These are phyloP conservation scores for Pontederia crassipes DNA, from an alignment of 176 grass and related monocot genomes.

Conservation along the genomic window DNA sequence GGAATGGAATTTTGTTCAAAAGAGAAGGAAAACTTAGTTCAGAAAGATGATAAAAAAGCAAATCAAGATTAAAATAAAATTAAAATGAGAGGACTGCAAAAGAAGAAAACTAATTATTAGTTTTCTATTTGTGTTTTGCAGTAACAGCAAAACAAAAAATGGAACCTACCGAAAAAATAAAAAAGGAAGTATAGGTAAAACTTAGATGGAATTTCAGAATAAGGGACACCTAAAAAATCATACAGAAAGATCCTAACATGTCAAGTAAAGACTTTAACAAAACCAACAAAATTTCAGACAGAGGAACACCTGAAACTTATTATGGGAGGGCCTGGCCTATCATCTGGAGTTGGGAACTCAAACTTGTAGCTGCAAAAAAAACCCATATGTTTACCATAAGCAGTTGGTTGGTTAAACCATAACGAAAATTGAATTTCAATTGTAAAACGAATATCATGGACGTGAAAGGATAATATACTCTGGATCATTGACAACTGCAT, in stretches of 20 bases:
- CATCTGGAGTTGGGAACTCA: constrained; percentile 94
- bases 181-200: too few species aligned
- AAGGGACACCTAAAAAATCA: neutral
- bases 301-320: constrained; percentile 91
- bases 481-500: constrained; percentile 90
- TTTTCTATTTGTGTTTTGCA: neutral
- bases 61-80: neutral
- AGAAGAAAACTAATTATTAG: neutral
- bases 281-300: neutral
- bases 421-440: constrained; percentile 5
- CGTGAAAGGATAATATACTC: constrained; percentile 44
- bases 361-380: constrained; percentile 85
- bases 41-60: neutral
- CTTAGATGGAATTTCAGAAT: neutral
- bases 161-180: too few species aligned
- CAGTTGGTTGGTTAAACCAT: constrained; percentile 5
- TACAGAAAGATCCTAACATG: neutral
- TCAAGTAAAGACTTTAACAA: neutral
- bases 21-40: neutral
- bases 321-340: constrained; percentile 81
- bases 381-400: constrained; percentile 19
- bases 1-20: constrained; percentile 9
- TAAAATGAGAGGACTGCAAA: neutral
- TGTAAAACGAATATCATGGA: constrained; percentile 15
- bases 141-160: too few species aligned